Conservation (phyloP, 441 rosid species). For the Syzygium syzygioides region DNA sequence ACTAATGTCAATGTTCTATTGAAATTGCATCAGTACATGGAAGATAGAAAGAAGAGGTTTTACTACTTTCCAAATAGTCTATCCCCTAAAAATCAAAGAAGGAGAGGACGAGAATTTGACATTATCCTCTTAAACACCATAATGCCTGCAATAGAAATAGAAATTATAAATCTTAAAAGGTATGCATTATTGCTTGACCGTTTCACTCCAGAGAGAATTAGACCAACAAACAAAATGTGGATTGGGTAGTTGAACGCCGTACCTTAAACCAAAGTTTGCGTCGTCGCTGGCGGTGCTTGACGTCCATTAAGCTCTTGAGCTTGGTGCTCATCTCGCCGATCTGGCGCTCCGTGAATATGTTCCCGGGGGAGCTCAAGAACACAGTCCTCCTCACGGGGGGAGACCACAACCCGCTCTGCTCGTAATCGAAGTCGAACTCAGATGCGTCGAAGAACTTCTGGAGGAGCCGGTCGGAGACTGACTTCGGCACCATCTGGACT, state of each 20-base stretch:
- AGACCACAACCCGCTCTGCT: conserved; percentile 75
- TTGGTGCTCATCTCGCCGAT: conserved; percentile 33
- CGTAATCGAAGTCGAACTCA: conserved; percentile 60
- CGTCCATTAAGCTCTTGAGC: conserved; percentile 23
- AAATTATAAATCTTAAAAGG: background rate
- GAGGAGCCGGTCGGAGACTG: conserved; percentile 59
- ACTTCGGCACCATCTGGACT: conserved; percentile 51
- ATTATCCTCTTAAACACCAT: background rate
- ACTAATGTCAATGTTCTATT: background rate
- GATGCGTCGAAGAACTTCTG: conserved; percentile 56
- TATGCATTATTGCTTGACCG: background rate
- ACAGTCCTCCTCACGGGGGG: conserved; percentile 52
- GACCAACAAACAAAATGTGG: background rate
- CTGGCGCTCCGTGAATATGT: conserved; percentile 35
- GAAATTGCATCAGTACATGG: background rate
- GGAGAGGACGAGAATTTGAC: background rate
- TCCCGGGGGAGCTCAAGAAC: conserved; percentile 58
- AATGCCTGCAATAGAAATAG: background rate
- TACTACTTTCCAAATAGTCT: background rate
- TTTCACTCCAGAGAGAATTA: background rate
- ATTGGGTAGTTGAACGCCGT: background rate
- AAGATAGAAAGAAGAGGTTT: background rate
- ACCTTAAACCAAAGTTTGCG: conserved; percentile 8
- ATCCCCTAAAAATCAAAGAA: background rate
- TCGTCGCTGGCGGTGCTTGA: conserved; percentile 13